phyloP scores from a whole-genome alignment of 75 land plant species.

The Cryptomeria japonica region DNA sequence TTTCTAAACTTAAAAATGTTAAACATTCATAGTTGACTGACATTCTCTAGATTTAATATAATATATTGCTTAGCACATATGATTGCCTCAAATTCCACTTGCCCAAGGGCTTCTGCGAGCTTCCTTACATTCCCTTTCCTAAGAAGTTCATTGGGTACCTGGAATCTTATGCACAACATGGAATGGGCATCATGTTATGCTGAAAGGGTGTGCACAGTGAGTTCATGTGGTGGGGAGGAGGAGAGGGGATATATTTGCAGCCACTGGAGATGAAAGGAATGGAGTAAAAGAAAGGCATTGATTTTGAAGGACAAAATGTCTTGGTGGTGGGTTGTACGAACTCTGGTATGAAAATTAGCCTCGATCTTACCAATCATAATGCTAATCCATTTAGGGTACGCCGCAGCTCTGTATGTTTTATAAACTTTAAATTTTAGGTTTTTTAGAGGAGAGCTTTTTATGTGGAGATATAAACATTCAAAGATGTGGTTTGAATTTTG shows the following conservation, averaged over 20 bases:
- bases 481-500: no score
- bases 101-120: conserved; percentile 81
- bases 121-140: conserved; percentile 62
- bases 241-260: conserved; percentile 47
- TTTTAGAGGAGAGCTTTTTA: no score
- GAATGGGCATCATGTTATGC: conserved; percentile 42
- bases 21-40: no score
- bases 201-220: conserved; percentile 24
- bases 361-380: conserved; percentile 66
- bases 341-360: conserved; percentile 90
- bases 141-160: conserved; percentile 53
- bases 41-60: no score
- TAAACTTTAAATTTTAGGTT: no score
- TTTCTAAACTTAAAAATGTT: no score
- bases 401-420: conserved; percentile 54
- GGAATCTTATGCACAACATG: conserved; percentile 40
- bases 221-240: neutral
- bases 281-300: conserved; percentile 51
- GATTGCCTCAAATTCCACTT: conserved; percentile 70
- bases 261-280: conserved; percentile 73
- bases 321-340: conserved; percentile 86
- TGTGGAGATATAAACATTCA: no score
- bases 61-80: no score
- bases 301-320: conserved; percentile 48
- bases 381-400: conserved; percentile 69